A percentile compares a stretch with the other conserved stretches of the same genome.
Evolutionary conservation across 495 filamentous ascomycete genomes (phyloP).

Genomic region (Parathielavia hyrcaniae): DNA sequence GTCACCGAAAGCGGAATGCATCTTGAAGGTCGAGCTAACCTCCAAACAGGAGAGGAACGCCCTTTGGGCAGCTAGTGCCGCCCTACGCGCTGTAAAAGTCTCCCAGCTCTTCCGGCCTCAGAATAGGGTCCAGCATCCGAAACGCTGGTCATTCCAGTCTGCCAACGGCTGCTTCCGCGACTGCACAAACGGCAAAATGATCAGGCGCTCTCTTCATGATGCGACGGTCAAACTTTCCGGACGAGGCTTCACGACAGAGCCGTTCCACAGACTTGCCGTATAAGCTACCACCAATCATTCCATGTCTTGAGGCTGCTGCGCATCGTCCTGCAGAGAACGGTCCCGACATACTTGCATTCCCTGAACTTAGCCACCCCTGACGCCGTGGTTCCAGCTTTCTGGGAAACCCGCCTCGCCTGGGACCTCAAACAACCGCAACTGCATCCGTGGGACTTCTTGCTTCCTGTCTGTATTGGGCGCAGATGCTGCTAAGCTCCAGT

Average conservation of each 20-base stretch:
- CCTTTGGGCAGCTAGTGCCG: slow-evolving; percentile 3
- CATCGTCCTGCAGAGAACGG: background rate
- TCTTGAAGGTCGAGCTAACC: slow-evolving; percentile 3
- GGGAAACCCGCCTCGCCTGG: slow-evolving; percentile 11
- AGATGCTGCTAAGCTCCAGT: slow-evolving; percentile 14
- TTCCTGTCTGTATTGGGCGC: background rate
- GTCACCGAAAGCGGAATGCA: slow-evolving; percentile 2
- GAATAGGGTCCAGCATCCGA: background rate
- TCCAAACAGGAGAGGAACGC: slow-evolving; percentile 1
- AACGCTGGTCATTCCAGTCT: background rate
- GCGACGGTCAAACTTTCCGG: slow-evolving; percentile 9
- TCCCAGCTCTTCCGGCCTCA: background rate
- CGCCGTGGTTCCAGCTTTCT: slow-evolving; percentile 18
- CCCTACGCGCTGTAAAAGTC: slow-evolving; percentile 6
- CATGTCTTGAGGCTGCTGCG: slow-evolving; percentile 13
- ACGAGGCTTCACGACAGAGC: slow-evolving; percentile 15
- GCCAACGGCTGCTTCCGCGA: background rate
- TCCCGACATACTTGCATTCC: slow-evolving; percentile 16
- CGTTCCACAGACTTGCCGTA: slow-evolving; percentile 14
- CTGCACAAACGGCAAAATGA: background rate
- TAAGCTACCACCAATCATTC: slow-evolving; percentile 25
- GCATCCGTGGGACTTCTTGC: slow-evolving; percentile 1
- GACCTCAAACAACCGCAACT: slow-evolving; percentile 14
- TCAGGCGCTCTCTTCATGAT: background rate
- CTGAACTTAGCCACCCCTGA: slow-evolving; percentile 18